Evolutionary conservation across 2,329 filamentous ascomycete species (phyloP).

Genomic region (Macrophomina pseudophaseolina): DNA sequence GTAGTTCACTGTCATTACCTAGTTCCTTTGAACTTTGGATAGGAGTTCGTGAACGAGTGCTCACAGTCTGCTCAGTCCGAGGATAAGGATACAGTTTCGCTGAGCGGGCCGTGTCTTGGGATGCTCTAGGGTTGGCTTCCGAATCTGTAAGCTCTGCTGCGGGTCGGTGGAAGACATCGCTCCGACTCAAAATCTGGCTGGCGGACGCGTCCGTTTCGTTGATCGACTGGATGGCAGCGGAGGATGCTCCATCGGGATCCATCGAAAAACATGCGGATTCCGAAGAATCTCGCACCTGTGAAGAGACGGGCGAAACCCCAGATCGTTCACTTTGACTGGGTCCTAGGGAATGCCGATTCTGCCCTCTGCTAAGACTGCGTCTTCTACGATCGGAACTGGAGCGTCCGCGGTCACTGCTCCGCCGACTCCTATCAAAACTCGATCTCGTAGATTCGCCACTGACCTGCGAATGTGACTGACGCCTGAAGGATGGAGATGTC

Average conservation of each 20-base stretch:
- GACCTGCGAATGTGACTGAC: constrained; percentile 44
- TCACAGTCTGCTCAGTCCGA: constrained; percentile 17
- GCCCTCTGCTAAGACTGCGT: constrained; percentile 10
- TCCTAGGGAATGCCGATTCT: not conserved
- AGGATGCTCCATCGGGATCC: constrained; percentile 68
- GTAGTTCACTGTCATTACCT: constrained; percentile 12
- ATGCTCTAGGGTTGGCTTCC: constrained; percentile 30
- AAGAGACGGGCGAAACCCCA: not conserved
- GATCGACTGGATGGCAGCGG: constrained; percentile 62
- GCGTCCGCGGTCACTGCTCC: constrained; percentile 43
- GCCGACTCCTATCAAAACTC: constrained; percentile 41
- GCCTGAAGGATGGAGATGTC: constrained; percentile 39
- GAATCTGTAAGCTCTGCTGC: constrained; percentile 50
- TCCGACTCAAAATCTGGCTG: constrained; percentile 86
- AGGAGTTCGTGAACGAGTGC: constrained; percentile 16
- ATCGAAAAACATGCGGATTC: constrained; percentile 39
- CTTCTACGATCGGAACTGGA: constrained; percentile 24
- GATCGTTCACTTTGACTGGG: not conserved
- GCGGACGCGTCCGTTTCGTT: constrained; percentile 80
- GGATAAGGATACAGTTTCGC: constrained; percentile 23
- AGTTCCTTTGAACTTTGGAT: constrained; percentile 14
- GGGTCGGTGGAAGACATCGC: constrained; percentile 85
- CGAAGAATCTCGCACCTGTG: constrained; percentile 52
- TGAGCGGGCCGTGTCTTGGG: constrained; percentile 47
- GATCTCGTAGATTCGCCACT: constrained; percentile 52